A percentile compares a stretch with the other conserved stretches of the same genome.
phyloP scores from a whole-genome alignment of 208 protist genomes.

The Acanthamoeba culbertsoni region DNA sequence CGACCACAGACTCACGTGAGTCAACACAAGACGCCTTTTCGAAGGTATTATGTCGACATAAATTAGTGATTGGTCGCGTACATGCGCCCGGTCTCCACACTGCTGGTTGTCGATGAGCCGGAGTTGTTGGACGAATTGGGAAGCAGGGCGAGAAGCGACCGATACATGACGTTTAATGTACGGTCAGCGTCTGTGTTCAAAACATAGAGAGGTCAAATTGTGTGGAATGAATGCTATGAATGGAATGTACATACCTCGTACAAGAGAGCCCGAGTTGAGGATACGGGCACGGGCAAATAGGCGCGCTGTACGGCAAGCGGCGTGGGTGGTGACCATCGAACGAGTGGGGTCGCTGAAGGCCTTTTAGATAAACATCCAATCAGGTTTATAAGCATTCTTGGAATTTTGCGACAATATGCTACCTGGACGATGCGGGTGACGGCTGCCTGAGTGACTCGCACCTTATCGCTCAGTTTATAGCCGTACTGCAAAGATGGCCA shows the following conservation, averaged over 20 bases:
- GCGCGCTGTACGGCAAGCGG: not conserved
- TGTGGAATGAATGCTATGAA: not conserved
- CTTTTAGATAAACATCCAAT: not conserved
- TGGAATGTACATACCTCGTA: not conserved
- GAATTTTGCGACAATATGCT: not conserved
- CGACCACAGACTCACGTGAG: too few species aligned
- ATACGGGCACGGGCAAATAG: slow-evolving; percentile 1
- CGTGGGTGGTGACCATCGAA: not conserved
- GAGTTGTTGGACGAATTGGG: not conserved
- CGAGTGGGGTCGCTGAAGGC: not conserved
- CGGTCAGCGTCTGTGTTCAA: not conserved
- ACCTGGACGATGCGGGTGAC: not conserved
- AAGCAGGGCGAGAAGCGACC: not conserved
- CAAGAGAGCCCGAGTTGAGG: not conserved
- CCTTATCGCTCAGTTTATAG: not conserved
- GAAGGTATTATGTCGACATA: too few species aligned
- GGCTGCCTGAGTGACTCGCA: not conserved
- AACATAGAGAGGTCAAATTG: not conserved
- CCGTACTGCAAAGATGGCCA: not conserved
- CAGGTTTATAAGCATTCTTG: too few species aligned
- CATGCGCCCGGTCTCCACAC: not conserved
- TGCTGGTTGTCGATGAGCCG: not conserved
- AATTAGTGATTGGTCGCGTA: not conserved
- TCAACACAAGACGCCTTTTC: too few species aligned
- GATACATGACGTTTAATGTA: not conserved